Conservation (phyloP, 148 eudicot species). For the Polygonum aviculare region DNA sequence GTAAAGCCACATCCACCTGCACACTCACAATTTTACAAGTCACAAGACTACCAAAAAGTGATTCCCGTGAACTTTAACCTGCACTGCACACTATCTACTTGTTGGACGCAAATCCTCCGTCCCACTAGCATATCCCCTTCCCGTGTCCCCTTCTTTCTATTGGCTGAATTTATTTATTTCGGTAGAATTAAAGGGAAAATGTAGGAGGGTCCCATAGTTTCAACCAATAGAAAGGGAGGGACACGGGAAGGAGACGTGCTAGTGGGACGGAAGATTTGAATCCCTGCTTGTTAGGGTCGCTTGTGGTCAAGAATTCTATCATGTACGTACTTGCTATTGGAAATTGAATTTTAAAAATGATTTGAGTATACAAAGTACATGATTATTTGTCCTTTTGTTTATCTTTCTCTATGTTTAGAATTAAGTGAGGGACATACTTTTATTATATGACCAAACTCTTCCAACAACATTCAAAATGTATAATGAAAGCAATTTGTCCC, state of each 20-base stretch:
- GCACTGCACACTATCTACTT: background rate
- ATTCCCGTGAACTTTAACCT: constrained; percentile 3
- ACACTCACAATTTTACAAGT: background rate
- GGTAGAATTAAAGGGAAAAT: too few relatives aligned
- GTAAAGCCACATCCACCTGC: constrained; percentile 1
- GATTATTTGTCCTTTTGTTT: background rate
- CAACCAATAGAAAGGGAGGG: too few relatives aligned
- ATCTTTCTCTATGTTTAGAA: background rate
- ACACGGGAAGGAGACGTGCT: too few relatives aligned
- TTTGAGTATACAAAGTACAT: too few relatives aligned
- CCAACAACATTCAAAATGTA: background rate
- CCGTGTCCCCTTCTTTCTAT: too few relatives aligned
- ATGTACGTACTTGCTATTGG: too few relatives aligned
- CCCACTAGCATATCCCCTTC: too few relatives aligned
- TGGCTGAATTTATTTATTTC: too few relatives aligned
- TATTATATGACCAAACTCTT: background rate
- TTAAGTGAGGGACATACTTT: background rate
- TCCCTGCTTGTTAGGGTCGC: background rate
- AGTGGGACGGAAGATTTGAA: too few relatives aligned
- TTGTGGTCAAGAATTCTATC: background rate
- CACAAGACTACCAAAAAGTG: constrained; percentile 1
- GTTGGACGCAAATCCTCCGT: too few relatives aligned
- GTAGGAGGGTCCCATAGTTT: too few relatives aligned
- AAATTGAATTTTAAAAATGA: too few relatives aligned
- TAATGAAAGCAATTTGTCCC: background rate